Conservation (phyloP, 83 land plant species). For the Thuja plicata region DNA sequence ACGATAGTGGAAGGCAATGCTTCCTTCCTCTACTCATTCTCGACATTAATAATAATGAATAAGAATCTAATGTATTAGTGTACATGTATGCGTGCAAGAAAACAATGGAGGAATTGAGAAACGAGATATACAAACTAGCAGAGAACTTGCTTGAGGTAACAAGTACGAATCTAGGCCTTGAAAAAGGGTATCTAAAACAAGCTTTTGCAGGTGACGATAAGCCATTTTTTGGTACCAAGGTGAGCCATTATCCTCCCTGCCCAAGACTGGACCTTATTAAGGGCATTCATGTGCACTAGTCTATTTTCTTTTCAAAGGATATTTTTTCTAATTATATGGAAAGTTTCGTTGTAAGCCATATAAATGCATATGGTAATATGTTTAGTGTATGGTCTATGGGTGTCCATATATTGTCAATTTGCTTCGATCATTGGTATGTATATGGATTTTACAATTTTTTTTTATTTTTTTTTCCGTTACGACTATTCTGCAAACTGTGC, state of each 20-base stretch:
- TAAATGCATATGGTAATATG: background rate
- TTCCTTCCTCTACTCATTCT: too few species aligned
- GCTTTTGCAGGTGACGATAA: background rate
- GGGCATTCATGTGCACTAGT: background rate
- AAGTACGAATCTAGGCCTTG: background rate
- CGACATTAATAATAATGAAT: too few species aligned
- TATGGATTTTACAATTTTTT: background rate
- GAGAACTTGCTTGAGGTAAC: background rate
- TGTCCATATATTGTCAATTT: too few species aligned
- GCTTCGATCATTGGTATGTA: too few species aligned
- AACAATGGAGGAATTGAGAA: background rate
- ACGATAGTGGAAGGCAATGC: too few species aligned
- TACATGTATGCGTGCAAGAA: background rate
- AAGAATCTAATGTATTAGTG: too few species aligned
- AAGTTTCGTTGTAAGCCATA: background rate
- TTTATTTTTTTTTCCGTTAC: too few species aligned
- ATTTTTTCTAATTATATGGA: background rate
- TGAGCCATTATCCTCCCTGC: conserved; percentile 13
- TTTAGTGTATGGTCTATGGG: background rate
- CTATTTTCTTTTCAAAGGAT: background rate
- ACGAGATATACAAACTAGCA: background rate
- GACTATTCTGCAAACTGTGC: too few species aligned
- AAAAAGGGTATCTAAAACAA: background rate
- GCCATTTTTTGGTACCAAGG: conserved; percentile 7
- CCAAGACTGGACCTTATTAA: background rate